Evolutionary conservation across 1,139 yeast species (phyloP), one percentile per base, ranked within the genome.

Genomic region (Kodamaea alishanica): DNA sequence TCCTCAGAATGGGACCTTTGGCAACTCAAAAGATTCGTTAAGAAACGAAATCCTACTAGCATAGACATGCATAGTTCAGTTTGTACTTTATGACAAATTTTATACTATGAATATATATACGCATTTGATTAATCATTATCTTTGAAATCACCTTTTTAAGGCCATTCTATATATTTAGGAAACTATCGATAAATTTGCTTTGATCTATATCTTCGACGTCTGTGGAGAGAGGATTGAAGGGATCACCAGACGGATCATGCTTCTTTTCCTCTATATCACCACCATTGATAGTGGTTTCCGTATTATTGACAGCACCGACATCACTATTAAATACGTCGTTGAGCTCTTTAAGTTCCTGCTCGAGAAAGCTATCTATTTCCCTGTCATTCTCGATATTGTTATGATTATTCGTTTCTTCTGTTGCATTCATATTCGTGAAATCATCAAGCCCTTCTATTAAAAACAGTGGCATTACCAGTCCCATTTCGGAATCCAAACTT

Each of bases 241-340:
- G 20, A 15, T 15, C 20, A 15, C 4, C 20, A 15, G 20, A 15
- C 3, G 4, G 4, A 15, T 15, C 4, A 15, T 30, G 32, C 10
- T 35, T 33, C 6, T 30, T 35, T 23, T 35, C 38, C 15, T 35
- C 38, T 30, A 30, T 35, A 20, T 35, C 38, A 8, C 26, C 33
- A 28, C 33, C 34, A 15, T 15, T 15, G 20, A 15, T 4, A 4
- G 3, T 15, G 20, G 20, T 15, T 15, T 15, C 20, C 20, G 20
- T 15, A 15, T 35, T 30, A 6, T 11, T 11, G 20, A 30, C 35
- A 36, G 35, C 30, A 11, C 36, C 42, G 23, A 38, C 30, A 26
- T 41, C 44, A 6, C 44, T 40, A 20, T 41, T 41, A 30, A 41
- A 41, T 12, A 41, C 44, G 8, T 41, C 44, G 24, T 41, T 39